Percentiles rank a stretch among this genome's conserved stretches.
Conservation (phyloP, 169 alveolate species). For the Plasmodium vinckei region DNA sequence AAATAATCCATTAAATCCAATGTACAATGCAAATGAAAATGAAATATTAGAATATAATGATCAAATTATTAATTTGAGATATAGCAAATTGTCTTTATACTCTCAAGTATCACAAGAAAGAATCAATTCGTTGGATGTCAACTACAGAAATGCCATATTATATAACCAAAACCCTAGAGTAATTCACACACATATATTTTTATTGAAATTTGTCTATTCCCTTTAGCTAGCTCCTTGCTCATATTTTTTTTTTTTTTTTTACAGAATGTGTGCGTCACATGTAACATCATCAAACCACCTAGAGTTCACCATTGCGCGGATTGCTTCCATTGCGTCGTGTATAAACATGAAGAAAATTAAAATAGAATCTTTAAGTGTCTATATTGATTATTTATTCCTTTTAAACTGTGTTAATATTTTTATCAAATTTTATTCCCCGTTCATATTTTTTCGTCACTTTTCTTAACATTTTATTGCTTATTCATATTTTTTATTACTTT, state of each 20-base stretch:
- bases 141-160: conserved; percentile 54
- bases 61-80: conserved; percentile 4
- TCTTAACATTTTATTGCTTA: not conserved
- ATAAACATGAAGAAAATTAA: conserved; percentile 17
- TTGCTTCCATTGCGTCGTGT: conserved; percentile 88
- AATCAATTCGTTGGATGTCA: conserved; percentile 39
- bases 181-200: conserved; percentile 17
- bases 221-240: conserved; percentile 46
- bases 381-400: not conserved
- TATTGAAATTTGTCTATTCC: not conserved
- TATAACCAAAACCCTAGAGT: conserved; percentile 61
- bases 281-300: conserved; percentile 85
- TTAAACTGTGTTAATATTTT: not conserved
- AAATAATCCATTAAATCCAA: not conserved
- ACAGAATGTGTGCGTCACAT: conserved; percentile 89
- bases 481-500: not conserved
- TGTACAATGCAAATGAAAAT: not conserved
- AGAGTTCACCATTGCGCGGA: conserved; percentile 90
- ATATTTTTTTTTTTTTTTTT: conserved; percentile 8
- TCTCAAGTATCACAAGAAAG: conserved; percentile 52
- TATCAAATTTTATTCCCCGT: not conserved
- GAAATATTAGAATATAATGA: conserved; percentile 16
- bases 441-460: not conserved
- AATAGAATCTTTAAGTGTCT: not conserved
- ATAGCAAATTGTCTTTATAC: conserved; percentile 35